phyloP scores from a whole-genome alignment of 441 rosid genomes.

The Pelargonium fulgidum region DNA sequence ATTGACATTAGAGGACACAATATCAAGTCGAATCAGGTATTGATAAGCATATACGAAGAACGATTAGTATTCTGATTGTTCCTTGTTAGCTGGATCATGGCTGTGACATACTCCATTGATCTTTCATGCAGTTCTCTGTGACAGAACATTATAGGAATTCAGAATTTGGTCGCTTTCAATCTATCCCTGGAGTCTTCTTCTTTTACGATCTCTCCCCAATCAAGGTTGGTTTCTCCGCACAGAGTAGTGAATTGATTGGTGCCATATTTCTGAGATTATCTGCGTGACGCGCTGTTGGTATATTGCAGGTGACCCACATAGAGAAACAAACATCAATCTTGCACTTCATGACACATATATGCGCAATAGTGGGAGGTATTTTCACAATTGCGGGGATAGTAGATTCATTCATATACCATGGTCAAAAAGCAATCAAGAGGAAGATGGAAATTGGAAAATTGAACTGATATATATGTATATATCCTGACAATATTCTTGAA shows the following conservation, averaged over 20 bases:
- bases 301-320: constrained; percentile 35
- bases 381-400: constrained; percentile 41
- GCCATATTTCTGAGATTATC: neutral
- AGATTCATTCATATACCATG: constrained; percentile 37
- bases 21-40: constrained; percentile 1
- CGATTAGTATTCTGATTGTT: neutral
- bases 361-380: constrained; percentile 44
- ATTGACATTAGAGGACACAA: constrained; percentile 1
- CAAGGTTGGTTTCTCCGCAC: neutral
- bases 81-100: neutral
- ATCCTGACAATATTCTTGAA: neutral
- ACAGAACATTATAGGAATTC: constrained; percentile 6
- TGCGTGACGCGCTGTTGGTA: neutral
- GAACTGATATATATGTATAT: constrained; percentile 17
- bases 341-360: constrained; percentile 38
- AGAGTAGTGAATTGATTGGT: neutral
- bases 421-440: constrained; percentile 37
- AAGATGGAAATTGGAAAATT: constrained; percentile 35
- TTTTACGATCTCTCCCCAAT: constrained; percentile 6
- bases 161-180: constrained; percentile 5
- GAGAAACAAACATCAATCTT: constrained; percentile 37
- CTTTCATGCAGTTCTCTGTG: constrained; percentile 4
- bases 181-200: constrained; percentile 6
- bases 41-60: neutral
- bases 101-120: neutral